Base-by-base conservation (phyloP, 1,139 yeast species). In the Blastobotrys apis region DNA sequence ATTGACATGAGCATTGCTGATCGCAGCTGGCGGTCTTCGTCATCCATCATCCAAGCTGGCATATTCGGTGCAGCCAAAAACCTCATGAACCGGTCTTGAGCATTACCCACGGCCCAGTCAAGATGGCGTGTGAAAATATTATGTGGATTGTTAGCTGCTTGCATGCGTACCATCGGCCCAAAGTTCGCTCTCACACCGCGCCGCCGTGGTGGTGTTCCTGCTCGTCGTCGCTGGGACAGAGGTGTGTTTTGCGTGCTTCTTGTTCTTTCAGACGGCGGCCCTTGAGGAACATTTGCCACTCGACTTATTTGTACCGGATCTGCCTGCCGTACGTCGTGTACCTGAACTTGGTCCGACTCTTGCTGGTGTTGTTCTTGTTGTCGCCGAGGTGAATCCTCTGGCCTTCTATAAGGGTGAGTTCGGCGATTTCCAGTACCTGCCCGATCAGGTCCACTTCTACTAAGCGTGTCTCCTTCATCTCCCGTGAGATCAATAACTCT, bases 1-100 rank as follows among this genome's bases (percentile, higher is more conserved):
- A 46, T 27, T 6, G 50, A 36, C 21, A 37, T 42, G 12, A 44
- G 33, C 17, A 48, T 17, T 9, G 56, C 56, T 17, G 27, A 32
- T 10, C 33, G 36, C 21, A 45, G 27, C 20, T 35, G 37, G 12
- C 31, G 25, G 9, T 41, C 43, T 5, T 39, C 42, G 12, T 22
- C 42, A 19, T 12, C 20, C 13, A 8, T 8, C 23, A 33, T 17
- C 36, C 20, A 33, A n/a, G n/a, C n/a, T 9, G 27, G 10, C 27
- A 9, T 25, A n/a, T n/a, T n/a, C n/a, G n/a, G n/a, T n/a, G n/a
- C n/a, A n/a, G n/a, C n/a, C n/a, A n/a, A 8, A 25, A 25, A 25
- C 12, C 27, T 12, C 12, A 12, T 12, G 10, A 25, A 25, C 27
- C 27, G 8, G 8, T 9, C 10, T 25, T 9, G 27, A 25, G 12